These are phyloP conservation scores for Ceratobasidium sp. DNA, from an alignment of 1,284 basidiomycete species.

Conservation along the genomic window DNA sequence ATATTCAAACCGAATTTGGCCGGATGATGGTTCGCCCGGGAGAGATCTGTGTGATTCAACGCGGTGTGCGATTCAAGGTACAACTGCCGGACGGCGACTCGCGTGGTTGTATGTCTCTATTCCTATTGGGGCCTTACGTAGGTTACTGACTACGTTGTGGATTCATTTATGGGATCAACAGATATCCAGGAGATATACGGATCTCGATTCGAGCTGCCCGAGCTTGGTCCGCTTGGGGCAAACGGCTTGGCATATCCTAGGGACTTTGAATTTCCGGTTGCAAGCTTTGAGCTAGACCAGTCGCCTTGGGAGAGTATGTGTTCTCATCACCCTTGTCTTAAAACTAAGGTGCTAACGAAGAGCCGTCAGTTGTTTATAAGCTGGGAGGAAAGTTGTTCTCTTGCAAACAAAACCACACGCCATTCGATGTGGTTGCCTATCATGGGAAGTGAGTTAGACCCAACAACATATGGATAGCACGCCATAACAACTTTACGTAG, in stretches of 20 bases:
- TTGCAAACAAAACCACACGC: conserved; percentile 68
- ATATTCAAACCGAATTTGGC: conserved; percentile 75
- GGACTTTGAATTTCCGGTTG: conserved; percentile 69
- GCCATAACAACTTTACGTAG: conserved; percentile 48
- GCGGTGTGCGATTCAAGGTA: conserved; percentile 71
- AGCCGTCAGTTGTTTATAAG: conserved; percentile 58
- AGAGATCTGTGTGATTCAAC: conserved; percentile 68
- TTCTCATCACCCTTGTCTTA: no score
- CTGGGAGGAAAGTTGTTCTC: conserved; percentile 64
- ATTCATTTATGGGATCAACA: conserved; percentile 43
- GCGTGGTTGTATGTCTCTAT: conserved; percentile 48
- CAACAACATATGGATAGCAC: conserved; percentile 22
- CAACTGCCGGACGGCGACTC: conserved; percentile 57
- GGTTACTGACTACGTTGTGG: not conserved
- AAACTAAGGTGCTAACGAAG: no score
- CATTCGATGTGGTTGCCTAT: conserved; percentile 78
- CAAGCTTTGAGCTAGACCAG: conserved; percentile 69
- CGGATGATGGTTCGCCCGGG: conserved; percentile 71
- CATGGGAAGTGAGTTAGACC: conserved; percentile 61
- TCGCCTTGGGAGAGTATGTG: conserved; percentile 63
- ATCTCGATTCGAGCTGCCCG: conserved; percentile 68
- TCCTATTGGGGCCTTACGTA: not conserved
- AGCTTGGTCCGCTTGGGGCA: conserved; percentile 70
- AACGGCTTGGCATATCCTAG: conserved; percentile 67
- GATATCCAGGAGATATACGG: conserved; percentile 70